phyloP scores from a whole-genome alignment of 208 protist species.

The Tetramitus jugosus region DNA sequence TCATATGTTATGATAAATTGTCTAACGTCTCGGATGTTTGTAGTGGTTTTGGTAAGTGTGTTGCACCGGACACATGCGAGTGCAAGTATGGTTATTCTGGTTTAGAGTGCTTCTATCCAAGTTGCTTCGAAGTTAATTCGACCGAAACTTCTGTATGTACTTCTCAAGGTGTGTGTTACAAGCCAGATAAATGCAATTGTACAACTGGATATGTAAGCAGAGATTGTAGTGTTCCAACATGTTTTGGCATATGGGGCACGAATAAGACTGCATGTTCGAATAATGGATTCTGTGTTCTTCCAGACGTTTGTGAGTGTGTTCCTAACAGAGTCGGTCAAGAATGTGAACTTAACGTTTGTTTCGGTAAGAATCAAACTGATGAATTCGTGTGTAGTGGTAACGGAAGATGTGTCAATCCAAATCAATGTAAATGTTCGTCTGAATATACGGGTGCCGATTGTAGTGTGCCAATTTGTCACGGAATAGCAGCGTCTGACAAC shows the following conservation, averaged over 20 bases:
- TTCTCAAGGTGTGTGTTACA: background rate
- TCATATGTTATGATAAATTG: background rate
- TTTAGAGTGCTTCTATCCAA: no score
- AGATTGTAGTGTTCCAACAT: background rate
- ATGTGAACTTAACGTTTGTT: background rate
- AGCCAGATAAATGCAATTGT: background rate
- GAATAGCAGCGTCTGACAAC: background rate
- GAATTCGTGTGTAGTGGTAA: background rate
- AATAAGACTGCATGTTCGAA: background rate
- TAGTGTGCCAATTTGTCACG: background rate
- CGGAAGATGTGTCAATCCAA: background rate
- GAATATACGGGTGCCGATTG: background rate
- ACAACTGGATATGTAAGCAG: background rate
- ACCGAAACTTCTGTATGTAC: background rate
- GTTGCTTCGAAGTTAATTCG: no score
- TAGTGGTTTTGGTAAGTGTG: constrained; percentile 4
- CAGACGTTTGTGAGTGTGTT: background rate
- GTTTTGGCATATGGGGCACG: background rate
- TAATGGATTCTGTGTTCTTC: background rate
- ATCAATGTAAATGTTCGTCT: background rate
- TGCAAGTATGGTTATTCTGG: constrained; percentile 1
- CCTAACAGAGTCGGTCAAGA: background rate
- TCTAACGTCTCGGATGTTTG: background rate
- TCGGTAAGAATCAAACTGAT: background rate
- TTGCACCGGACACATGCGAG: background rate